Conservation (phyloP, 2,329 filamentous ascomycete species). For the Exophiala oligosperma region DNA sequence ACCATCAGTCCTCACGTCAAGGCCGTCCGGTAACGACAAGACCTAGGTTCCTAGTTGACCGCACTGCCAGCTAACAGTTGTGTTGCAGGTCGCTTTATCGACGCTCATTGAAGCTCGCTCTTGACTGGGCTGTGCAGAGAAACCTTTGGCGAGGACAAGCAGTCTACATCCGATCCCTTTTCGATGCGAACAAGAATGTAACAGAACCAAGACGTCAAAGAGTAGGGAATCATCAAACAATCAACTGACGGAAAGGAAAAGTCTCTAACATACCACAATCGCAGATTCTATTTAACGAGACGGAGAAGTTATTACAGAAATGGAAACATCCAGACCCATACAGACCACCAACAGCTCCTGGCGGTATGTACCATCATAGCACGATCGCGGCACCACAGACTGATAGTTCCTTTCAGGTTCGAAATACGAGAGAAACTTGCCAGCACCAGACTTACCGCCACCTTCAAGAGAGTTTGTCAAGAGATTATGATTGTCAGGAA, state of each 20-base stretch:
- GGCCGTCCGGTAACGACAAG: constrained; percentile 38
- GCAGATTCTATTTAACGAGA: constrained; percentile 81
- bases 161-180: constrained; percentile 90
- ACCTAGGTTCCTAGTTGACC: constrained; percentile 8
- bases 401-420: constrained; percentile 61
- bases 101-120: constrained; percentile 84
- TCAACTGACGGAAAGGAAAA: neutral
- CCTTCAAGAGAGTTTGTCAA: constrained; percentile 33
- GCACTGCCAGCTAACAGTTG: constrained; percentile 30
- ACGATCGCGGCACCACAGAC: neutral
- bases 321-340: constrained; percentile 99
- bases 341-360: constrained; percentile 82
- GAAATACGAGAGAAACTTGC: constrained; percentile 94
- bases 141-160: constrained; percentile 95
- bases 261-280: constrained; percentile 16
- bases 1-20: constrained; percentile 31
- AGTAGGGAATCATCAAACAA: constrained; percentile 51
- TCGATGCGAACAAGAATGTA: constrained; percentile 86
- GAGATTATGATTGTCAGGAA: constrained; percentile 22
- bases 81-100: constrained; percentile 71
- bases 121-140: constrained; percentile 94
- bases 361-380: constrained; percentile 61
- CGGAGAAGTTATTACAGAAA: constrained; percentile 80
- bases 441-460: constrained; percentile 69
- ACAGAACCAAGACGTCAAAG: constrained; percentile 82